Percentiles rank a stretch among this genome's conserved stretches.
Conservation (phyloP, 2,329 filamentous ascomycete genomes). For the Scedosporium minutisporum region DNA sequence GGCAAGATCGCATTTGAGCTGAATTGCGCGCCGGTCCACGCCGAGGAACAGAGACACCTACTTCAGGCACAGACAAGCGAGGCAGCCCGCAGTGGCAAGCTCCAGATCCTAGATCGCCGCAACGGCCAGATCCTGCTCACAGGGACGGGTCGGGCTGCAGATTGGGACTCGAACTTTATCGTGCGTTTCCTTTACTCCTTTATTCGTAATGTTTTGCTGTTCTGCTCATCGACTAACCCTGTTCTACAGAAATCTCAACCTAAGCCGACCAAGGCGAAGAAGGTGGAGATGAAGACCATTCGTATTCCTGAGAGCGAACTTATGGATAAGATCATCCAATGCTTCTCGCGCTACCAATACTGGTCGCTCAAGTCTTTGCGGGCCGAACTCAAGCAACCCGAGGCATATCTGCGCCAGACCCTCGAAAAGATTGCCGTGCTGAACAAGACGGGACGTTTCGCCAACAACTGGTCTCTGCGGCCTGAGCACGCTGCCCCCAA, state of each 20-base stretch:
- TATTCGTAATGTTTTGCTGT: slow-evolving; percentile 2
- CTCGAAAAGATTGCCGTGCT: slow-evolving; percentile 75
- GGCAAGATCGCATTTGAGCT: slow-evolving; percentile 69
- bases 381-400: slow-evolving; percentile 69
- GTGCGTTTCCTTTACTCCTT: slow-evolving; percentile 31
- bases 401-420: slow-evolving; percentile 81
- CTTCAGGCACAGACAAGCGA: slow-evolving; percentile 43
- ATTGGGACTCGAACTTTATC: slow-evolving; percentile 40
- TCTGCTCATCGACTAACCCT: neutral
- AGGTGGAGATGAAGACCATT: slow-evolving; percentile 71
- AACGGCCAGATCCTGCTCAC: slow-evolving; percentile 11
- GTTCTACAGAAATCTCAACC: slow-evolving; percentile 39
- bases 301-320: slow-evolving; percentile 86
- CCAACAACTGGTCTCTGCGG: slow-evolving; percentile 76
- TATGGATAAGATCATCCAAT: slow-evolving; percentile 71
- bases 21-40: slow-evolving; percentile 62
- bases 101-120: slow-evolving; percentile 28
- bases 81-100: slow-evolving; percentile 45
- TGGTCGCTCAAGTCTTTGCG: slow-evolving; percentile 91
- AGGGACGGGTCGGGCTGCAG: slow-evolving; percentile 18
- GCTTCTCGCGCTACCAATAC: slow-evolving; percentile 79
- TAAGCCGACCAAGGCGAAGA: slow-evolving; percentile 45
- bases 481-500: slow-evolving; percentile 45
- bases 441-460: slow-evolving; percentile 74
- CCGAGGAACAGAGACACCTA: slow-evolving; percentile 57